Conservation (phyloP, 768 basidiomycete genomes). For the Boletellus emodensis region DNA sequence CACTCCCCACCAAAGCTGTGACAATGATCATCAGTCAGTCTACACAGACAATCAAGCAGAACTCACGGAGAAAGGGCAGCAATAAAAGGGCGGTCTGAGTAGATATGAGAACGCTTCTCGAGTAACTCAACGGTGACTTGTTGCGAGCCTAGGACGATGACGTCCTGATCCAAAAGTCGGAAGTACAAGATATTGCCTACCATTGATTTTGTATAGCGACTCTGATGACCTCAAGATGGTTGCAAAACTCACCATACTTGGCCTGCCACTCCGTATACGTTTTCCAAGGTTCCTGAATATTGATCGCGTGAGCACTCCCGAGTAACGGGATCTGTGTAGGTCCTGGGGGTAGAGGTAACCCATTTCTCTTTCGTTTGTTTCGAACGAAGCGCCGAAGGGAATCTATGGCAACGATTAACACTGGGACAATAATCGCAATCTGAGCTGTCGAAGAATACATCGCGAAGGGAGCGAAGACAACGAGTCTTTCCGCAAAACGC, state of each 20-base stretch:
- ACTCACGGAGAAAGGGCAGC: conserved; percentile 10
- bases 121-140: conserved; percentile 42
- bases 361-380: not conserved
- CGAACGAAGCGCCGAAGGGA: not conserved
- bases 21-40: no score
- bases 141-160: conserved; percentile 42
- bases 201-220: not conserved
- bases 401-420: not conserved
- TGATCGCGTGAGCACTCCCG: not conserved
- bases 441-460: no score
- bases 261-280: conserved; percentile 6
- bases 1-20: conserved; percentile 1
- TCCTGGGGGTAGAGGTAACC: conserved; percentile 6
- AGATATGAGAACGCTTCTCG: conserved; percentile 41
- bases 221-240: not conserved
- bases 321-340: conserved; percentile 3
- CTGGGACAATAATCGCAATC: no score
- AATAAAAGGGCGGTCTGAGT: conserved; percentile 45
- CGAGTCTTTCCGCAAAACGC: no score
- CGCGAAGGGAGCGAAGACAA: no score
- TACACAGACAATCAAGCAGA: no score
- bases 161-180: conserved; percentile 40
- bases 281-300: conserved; percentile 2
- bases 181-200: conserved; percentile 44
- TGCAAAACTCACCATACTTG: conserved; percentile 1